Evolutionary conservation across 768 basidiomycete species (phyloP).

Genomic region (Hemileccinum impolitum): DNA sequence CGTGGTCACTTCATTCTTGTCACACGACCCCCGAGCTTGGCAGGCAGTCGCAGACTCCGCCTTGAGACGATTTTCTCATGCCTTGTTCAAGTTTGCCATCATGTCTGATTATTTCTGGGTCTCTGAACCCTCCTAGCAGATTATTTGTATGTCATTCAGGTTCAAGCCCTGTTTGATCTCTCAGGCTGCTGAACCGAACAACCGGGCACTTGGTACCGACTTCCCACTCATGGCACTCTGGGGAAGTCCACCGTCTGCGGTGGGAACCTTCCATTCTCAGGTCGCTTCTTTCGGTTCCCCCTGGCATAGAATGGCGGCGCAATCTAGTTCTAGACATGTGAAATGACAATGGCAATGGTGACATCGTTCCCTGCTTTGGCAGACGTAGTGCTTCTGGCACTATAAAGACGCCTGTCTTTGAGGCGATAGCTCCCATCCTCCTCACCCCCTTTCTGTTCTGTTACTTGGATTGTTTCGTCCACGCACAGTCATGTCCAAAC

Average conservation of each 20-base stretch:
- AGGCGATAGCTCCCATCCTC: neutral
- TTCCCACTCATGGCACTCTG: neutral
- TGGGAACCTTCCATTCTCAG: neutral
- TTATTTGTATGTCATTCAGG: too few relatives aligned
- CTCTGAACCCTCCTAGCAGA: neutral
- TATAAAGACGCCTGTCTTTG: constrained; percentile 18
- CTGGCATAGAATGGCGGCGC: neutral
- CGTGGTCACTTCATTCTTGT: neutral
- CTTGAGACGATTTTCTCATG: neutral
- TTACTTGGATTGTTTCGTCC: neutral
- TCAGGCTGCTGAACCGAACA: neutral
- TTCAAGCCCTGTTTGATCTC: too few relatives aligned
- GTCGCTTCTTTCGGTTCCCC: neutral
- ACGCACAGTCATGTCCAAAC: constrained; percentile 34
- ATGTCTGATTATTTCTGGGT: neutral
- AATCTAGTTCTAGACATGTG: neutral
- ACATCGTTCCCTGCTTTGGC: neutral
- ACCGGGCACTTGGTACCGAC: neutral
- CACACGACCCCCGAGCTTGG: neutral
- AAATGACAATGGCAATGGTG: too few relatives aligned
- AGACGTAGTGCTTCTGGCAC: neutral
- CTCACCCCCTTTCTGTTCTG: neutral
- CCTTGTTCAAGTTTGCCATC: neutral
- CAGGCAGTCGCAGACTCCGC: neutral
- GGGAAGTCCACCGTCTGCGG: too few relatives aligned